Evolutionary conservation across 108 stramenopile genomes (phyloP), one percentile per base, ranked within the genome.

Genomic region (Skeletonema potamos): DNA sequence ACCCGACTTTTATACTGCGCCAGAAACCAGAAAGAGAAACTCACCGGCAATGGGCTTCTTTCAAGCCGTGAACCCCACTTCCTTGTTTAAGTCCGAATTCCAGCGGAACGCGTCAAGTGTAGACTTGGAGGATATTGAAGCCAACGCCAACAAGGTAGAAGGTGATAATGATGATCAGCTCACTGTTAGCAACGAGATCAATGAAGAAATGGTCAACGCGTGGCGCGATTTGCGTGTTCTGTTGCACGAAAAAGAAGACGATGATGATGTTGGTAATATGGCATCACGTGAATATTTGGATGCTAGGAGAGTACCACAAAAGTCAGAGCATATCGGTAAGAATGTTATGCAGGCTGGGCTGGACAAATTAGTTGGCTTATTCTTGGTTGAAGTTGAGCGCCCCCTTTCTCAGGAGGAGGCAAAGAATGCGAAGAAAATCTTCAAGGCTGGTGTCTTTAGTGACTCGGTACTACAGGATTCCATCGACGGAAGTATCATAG

Each of bases 311-410:
- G 78, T 95, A 37, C 59, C 77, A 11, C 66, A 70, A 1, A 85
- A 88, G 41, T 89, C 90, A 15, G 54, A 76, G 17, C 85, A 89
- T 15, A 73, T 72, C 0, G 76, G 71, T 12, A 84, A 87, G 54
- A 87, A 77, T 29, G 77, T 87, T 4, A 65, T 63, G 0, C 74
- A 91, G 55, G 56, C 61, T 32, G 93, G 91, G n/a, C 59, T 92
- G 9, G 72, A 82, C 66, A 91, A 88, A 54, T 69, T 89, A 9
- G 75, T 87, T 13, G 93, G 90, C 8, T 66, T 92, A 1, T 84
- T 86, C 54, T 67, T 95, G n/a, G 85, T 95, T 27, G 78, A 79
- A 37, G 86, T 95, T 63, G 93, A 95, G 61, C 79, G 93, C 17
- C 93, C 91, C 3, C 22, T 46, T 5, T 63, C 27, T 9, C 5